A percentile compares a stretch with the other conserved stretches of the same genome.
These are phyloP conservation scores for Lachancea mirantina DNA, from an alignment of 805 yeast species.

Conservation along the genomic window DNA sequence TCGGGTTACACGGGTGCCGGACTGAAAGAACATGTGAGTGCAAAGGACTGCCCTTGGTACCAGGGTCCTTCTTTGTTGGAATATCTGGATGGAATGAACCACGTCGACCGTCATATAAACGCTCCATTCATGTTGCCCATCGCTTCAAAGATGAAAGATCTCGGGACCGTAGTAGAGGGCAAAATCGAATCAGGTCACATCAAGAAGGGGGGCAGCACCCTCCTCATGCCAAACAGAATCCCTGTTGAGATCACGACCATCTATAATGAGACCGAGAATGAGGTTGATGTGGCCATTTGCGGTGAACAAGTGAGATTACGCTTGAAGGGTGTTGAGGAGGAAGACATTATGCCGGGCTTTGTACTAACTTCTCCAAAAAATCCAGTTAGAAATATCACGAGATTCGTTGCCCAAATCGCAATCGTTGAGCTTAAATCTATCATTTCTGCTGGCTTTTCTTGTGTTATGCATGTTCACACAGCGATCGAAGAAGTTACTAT, in stretches of 20 bases:
- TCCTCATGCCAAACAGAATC: slow-evolving; percentile 89
- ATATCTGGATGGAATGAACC: slow-evolving; percentile 75
- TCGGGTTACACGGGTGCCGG: slow-evolving; percentile 98
- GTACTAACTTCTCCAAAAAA: slow-evolving; percentile 78
- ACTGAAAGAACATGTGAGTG: slow-evolving; percentile 73
- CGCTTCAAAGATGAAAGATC: slow-evolving; percentile 88
- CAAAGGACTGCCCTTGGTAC: slow-evolving; percentile 85
- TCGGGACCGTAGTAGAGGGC: slow-evolving; percentile 98
- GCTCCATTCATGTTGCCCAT: slow-evolving; percentile 98
- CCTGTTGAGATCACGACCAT: slow-evolving; percentile 79
- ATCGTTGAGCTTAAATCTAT: slow-evolving; percentile 94
- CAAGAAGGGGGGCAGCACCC: slow-evolving; percentile 64
- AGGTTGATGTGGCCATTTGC: slow-evolving; percentile 80
- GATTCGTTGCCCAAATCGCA: slow-evolving; percentile 93
- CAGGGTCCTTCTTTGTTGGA: slow-evolving; percentile 87
- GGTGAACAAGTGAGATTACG: slow-evolving; percentile 97
- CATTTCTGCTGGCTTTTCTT: slow-evolving; percentile 89
- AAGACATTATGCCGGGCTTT: slow-evolving; percentile 86
- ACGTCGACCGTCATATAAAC: slow-evolving; percentile 76
- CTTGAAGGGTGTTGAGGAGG: slow-evolving; percentile 94
- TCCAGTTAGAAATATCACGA: slow-evolving; percentile 87
- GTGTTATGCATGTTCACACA: slow-evolving; percentile 98
- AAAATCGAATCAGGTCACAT: slow-evolving; percentile 94
- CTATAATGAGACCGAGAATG: slow-evolving; percentile 92
- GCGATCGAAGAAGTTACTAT: slow-evolving; percentile 94